These are phyloP conservation scores for Penicillium ochrochloron DNA, from an alignment of 495 filamentous ascomycete species.

Conservation along the genomic window DNA sequence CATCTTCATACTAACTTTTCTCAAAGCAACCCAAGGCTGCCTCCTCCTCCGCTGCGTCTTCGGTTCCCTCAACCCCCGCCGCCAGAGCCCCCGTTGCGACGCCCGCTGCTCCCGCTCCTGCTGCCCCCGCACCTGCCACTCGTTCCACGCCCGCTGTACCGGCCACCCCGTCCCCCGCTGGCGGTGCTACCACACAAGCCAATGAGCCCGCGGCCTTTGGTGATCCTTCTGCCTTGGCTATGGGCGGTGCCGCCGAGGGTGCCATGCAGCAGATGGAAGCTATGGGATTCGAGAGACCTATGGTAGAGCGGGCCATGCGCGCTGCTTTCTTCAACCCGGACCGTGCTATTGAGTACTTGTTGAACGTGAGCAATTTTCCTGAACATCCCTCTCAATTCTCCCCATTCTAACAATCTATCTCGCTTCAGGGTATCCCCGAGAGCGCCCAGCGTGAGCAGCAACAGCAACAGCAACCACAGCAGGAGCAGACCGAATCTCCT, in stretches of 20 bases:
- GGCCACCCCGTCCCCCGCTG: slow-evolving; percentile 72
- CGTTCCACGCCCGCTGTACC: slow-evolving; percentile 62
- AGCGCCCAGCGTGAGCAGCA: slow-evolving; percentile 73
- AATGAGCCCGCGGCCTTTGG: slow-evolving; percentile 57
- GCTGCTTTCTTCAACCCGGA: slow-evolving; percentile 97
- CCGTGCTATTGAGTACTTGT: slow-evolving; percentile 92
- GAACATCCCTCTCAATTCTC: background rate
- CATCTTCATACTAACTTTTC: slow-evolving; percentile 13
- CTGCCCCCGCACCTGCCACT: slow-evolving; percentile 56
- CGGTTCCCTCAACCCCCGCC: slow-evolving; percentile 62
- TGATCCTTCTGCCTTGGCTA: slow-evolving; percentile 80
- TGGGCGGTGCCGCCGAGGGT: slow-evolving; percentile 78
- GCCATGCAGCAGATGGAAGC: slow-evolving; percentile 95
- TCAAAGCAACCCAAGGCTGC: slow-evolving; percentile 67
- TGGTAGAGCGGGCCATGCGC: slow-evolving; percentile 92
- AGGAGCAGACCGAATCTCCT: slow-evolving; percentile 32
- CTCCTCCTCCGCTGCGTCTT: slow-evolving; percentile 58
- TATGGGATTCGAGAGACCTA: slow-evolving; percentile 88
- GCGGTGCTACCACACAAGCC: slow-evolving; percentile 51
- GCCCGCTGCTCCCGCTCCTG: slow-evolving; percentile 67
- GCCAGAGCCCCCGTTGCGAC: slow-evolving; percentile 50
- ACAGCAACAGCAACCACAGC: slow-evolving; percentile 28
- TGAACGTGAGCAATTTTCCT: slow-evolving; percentile 67
- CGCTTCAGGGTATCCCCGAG: slow-evolving; percentile 82
- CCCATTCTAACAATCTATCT: slow-evolving; percentile 15